phyloP scores from a whole-genome alignment of 345 rosid species.

The Salix koriyanagi region DNA sequence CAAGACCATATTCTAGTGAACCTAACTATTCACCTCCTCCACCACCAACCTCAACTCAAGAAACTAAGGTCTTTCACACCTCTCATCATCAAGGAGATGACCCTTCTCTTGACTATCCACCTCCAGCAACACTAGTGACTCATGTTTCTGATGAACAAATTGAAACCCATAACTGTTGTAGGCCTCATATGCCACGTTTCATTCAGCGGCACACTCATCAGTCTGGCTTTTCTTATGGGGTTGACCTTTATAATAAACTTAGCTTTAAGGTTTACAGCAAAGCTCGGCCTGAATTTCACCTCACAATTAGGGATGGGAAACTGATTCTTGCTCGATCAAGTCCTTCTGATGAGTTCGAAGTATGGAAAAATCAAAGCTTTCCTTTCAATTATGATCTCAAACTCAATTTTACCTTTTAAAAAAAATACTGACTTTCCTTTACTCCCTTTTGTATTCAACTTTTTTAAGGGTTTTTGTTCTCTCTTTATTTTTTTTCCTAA shows the following conservation, averaged over 20 bases:
- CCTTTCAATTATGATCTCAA: neutral
- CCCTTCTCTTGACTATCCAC: slow-evolving; percentile 12
- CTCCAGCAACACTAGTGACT: slow-evolving; percentile 38
- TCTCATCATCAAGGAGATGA: slow-evolving; percentile 16
- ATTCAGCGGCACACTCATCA: slow-evolving; percentile 31
- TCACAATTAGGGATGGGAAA: slow-evolving; percentile 56
- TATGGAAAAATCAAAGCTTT: slow-evolving; percentile 1
- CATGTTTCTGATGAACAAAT: slow-evolving; percentile 38
- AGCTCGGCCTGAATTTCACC: slow-evolving; percentile 50
- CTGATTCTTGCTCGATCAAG: slow-evolving; percentile 57
- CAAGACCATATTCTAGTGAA: slow-evolving; percentile 14
- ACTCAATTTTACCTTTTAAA: neutral
- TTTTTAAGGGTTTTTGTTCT: neutral
- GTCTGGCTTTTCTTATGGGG: slow-evolving; percentile 24
- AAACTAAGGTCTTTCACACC: slow-evolving; percentile 11
- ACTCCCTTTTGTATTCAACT: neutral
- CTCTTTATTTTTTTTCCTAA: neutral
- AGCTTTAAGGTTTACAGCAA: slow-evolving; percentile 56
- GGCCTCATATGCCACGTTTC: slow-evolving; percentile 38
- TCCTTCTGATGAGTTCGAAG: slow-evolving; percentile 64
- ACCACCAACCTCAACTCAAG: slow-evolving; percentile 1
- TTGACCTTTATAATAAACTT: slow-evolving; percentile 41
- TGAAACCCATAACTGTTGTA: slow-evolving; percentile 31
- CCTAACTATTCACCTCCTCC: slow-evolving; percentile 17
- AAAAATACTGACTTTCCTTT: neutral